Percentiles rank a stretch among this genome's conserved stretches.
phyloP scores from a whole-genome alignment of 2,329 filamentous ascomycete species.

The Colletotrichum sp. region DNA sequence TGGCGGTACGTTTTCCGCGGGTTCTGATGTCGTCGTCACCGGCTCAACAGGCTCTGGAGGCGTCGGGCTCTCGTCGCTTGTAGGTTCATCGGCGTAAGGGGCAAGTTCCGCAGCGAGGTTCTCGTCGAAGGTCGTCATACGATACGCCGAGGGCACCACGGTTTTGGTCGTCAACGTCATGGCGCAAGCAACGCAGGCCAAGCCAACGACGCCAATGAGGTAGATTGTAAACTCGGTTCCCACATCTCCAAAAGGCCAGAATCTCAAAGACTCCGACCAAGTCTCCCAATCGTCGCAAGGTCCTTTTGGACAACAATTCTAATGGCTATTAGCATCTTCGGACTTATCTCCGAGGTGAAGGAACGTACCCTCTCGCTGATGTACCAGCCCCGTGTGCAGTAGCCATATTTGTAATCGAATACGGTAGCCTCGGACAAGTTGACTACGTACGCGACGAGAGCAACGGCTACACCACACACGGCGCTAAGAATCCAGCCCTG shows the following conservation, averaged over 20 bases:
- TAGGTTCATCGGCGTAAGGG: slow-evolving; percentile 39
- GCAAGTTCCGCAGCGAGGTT: slow-evolving; percentile 75
- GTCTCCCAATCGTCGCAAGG: slow-evolving; percentile 61
- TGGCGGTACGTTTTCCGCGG: slow-evolving; percentile 43
- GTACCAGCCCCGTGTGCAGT: slow-evolving; percentile 77
- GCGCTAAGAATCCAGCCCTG: slow-evolving; percentile 96
- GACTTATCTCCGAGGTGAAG: not conserved
- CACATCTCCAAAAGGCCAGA: slow-evolving; percentile 48
- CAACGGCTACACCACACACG: slow-evolving; percentile 85
- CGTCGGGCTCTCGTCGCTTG: slow-evolving; percentile 49
- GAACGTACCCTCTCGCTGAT: slow-evolving; percentile 68
- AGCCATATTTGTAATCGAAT: slow-evolving; percentile 92
- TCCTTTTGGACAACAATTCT: slow-evolving; percentile 60
- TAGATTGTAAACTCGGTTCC: slow-evolving; percentile 83
- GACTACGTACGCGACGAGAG: slow-evolving; percentile 85
- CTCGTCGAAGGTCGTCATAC: slow-evolving; percentile 88
- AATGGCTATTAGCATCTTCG: slow-evolving; percentile 11
- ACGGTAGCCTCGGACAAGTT: slow-evolving; percentile 85
- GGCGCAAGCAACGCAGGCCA: slow-evolving; percentile 76
- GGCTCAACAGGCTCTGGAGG: slow-evolving; percentile 43
- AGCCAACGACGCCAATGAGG: slow-evolving; percentile 70
- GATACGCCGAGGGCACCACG: slow-evolving; percentile 86
- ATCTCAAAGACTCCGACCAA: slow-evolving; percentile 57
- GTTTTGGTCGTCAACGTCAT: slow-evolving; percentile 92
- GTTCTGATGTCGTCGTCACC: slow-evolving; percentile 27